Evolutionary conservation across 306 rosid genomes (phyloP).

Genomic region (Acacia acuminata): DNA sequence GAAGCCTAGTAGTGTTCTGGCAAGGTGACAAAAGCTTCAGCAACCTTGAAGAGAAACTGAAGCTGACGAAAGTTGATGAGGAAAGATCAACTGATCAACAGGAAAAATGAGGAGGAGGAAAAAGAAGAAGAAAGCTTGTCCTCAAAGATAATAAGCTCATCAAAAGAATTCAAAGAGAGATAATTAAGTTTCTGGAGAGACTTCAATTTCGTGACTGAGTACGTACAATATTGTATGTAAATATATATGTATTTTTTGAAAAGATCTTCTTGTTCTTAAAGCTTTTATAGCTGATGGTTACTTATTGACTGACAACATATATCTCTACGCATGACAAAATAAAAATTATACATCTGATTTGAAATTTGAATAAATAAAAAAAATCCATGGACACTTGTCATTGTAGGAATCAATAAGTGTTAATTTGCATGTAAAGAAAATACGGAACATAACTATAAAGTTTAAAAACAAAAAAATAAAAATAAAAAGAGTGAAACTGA

Average conservation of each 20-base stretch:
- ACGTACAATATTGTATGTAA: not conserved
- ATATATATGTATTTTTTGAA: not conserved
- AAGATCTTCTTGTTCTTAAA: not conserved
- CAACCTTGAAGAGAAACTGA: not conserved
- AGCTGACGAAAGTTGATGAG: conserved; percentile 3
- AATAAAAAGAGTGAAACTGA: not conserved
- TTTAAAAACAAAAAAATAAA: not conserved
- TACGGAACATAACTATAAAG: not conserved
- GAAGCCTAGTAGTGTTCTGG: conserved; percentile 29
- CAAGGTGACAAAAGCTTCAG: conserved; percentile 26
- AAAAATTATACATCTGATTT: not conserved
- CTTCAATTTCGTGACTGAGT: conserved; percentile 12
- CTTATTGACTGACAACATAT: not conserved
- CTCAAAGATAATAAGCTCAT: conserved; percentile 21
- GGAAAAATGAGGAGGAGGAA: conserved; percentile 2
- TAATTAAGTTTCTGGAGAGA: conserved; percentile 4
- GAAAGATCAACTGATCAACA: not conserved
- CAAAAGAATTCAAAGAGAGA: conserved; percentile 10
- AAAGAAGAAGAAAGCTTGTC: conserved; percentile 28
- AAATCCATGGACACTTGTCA: not conserved
- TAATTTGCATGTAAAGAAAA: conserved; percentile 21
- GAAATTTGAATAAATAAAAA: not conserved
- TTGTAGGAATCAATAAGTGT: not conserved
- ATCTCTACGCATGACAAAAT: not conserved
- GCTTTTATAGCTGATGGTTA: not conserved